These are phyloP conservation scores for Crithidia bombi DNA, from an alignment of 208 protist species.

Conservation along the genomic window DNA sequence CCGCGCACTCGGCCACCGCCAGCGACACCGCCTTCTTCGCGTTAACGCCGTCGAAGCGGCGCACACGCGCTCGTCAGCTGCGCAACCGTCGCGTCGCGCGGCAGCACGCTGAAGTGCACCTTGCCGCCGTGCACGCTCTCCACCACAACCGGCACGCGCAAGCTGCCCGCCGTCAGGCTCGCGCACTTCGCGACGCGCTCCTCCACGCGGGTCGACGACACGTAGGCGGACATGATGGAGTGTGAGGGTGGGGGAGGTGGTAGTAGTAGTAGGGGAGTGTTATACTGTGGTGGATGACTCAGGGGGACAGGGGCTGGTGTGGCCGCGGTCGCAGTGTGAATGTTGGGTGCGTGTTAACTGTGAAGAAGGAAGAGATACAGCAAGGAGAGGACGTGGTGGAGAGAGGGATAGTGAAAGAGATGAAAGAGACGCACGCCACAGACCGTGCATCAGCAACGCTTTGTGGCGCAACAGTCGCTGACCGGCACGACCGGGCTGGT, in stretches of 20 bases:
- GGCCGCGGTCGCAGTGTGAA: too few species aligned
- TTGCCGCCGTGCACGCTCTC: slow-evolving; percentile 31
- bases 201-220: slow-evolving; percentile 13
- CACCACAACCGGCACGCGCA: slow-evolving; percentile 24
- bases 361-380: too few species aligned
- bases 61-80: slow-evolving; percentile 24
- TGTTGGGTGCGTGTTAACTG: too few species aligned
- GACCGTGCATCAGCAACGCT: too few species aligned
- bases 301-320: neutral
- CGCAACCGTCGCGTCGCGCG: slow-evolving; percentile 29
- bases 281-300: neutral
- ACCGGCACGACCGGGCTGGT: too few species aligned
- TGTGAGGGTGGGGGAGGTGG: too few species aligned
- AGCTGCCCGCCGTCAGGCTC: neutral
- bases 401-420: too few species aligned
- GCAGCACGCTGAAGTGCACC: slow-evolving; percentile 31
- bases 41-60: slow-evolving; percentile 16
- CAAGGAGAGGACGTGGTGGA: too few species aligned
- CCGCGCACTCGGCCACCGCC: slow-evolving; percentile 21
- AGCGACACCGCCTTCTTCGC: slow-evolving; percentile 22
- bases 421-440: too few species aligned
- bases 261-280: neutral
- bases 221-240: slow-evolving; percentile 18
- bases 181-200: too few species aligned
- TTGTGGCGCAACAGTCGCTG: too few species aligned